phyloP scores from a whole-genome alignment of 306 rosid genomes.

The Psophocarpus tetragonolobus region DNA sequence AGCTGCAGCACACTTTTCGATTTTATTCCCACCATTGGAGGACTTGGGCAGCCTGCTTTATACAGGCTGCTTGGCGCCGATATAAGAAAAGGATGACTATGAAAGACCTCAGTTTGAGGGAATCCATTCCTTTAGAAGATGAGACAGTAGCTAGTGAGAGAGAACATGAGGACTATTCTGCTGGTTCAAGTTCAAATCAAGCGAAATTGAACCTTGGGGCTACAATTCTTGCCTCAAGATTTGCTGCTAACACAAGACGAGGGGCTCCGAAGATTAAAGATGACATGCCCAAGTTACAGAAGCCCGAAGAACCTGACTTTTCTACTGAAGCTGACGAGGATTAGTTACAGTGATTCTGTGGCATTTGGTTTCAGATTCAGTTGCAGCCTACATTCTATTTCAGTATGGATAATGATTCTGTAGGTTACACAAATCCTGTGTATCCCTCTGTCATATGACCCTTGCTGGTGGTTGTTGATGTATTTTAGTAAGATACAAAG shows the following conservation, averaged over 20 bases:
- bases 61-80: conserved; percentile 98
- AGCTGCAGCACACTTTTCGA: conserved; percentile 94
- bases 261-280: conserved; percentile 83
- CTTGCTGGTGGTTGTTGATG: conserved; percentile 19
- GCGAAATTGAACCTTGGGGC: conserved; percentile 74
- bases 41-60: conserved; percentile 99
- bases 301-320: conserved; percentile 96
- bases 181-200: conserved; percentile 56
- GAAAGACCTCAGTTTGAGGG: conserved; percentile 57
- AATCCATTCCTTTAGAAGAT: conserved; percentile 49
- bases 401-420: conserved; percentile 22
- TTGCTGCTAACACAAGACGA: conserved; percentile 90
- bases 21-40: conserved; percentile 98
- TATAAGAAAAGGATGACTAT: conserved; percentile 65
- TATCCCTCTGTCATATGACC: neutral
- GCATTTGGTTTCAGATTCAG: conserved; percentile 8
- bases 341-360: conserved; percentile 35
- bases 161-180: conserved; percentile 44
- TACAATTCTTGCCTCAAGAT: conserved; percentile 84
- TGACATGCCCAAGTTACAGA: conserved; percentile 75
- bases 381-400: neutral
- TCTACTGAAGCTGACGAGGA: conserved; percentile 68
- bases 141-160: conserved; percentile 48
- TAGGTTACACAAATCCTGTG: conserved; percentile 15
- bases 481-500: neutral